Conservation (phyloP, 169 alveolate genomes). For the Plasmodium malariae region DNA sequence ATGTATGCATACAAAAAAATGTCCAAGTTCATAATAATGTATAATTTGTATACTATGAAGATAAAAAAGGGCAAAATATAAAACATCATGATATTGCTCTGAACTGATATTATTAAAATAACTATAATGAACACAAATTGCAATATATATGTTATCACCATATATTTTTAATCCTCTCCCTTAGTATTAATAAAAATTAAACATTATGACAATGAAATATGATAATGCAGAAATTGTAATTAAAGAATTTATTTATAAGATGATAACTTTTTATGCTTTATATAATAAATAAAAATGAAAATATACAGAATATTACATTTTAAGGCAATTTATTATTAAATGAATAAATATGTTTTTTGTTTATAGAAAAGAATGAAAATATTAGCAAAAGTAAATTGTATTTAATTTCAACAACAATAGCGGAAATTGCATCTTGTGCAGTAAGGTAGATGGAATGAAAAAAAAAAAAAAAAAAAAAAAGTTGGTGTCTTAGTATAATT, state of each 20-base stretch:
- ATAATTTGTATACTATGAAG: too few species aligned
- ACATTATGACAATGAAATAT: too few species aligned
- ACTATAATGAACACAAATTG: too few species aligned
- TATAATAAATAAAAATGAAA: constrained; percentile 10
- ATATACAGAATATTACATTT: not conserved
- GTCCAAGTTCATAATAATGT: too few species aligned
- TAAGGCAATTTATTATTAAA: not conserved
- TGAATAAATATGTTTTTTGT: not conserved
- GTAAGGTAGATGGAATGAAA: constrained; percentile 34
- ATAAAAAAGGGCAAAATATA: too few species aligned
- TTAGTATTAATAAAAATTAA: too few species aligned
- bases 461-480: not conserved
- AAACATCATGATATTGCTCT: too few species aligned
- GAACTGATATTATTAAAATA: too few species aligned
- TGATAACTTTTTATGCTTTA: not conserved
- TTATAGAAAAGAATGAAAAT: constrained; percentile 32
- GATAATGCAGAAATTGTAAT: too few species aligned
- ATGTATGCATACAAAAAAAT: too few species aligned
- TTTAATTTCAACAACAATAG: constrained; percentile 53
- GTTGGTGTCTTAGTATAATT: not conserved
- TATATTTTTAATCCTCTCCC: too few species aligned
- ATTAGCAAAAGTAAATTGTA: constrained; percentile 51
- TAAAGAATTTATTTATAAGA: not conserved
- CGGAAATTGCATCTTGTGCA: constrained; percentile 37
- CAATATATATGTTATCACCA: too few species aligned